Evolutionary conservation across 2,329 filamentous ascomycete genomes (phyloP), one percentile per base, ranked within the genome.

Genomic region (Chaetomium strumarium): DNA sequence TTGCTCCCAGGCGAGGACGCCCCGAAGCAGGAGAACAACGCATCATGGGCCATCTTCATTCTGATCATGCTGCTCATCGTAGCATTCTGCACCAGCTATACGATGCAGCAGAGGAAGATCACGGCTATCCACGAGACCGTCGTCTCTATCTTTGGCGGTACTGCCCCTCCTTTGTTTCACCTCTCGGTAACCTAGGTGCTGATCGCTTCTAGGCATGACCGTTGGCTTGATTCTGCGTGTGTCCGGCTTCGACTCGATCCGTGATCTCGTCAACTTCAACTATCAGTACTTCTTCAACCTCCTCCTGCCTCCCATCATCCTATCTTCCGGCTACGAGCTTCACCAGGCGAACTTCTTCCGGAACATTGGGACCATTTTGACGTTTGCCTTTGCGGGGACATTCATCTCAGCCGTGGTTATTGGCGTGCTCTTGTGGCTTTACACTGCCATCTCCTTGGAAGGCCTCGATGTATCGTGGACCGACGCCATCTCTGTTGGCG

Each of bases 281-380:
- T 96, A 96, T 69, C 91, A 97, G 67, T 96, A 97, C 76, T 99
- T 99, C 78, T 99, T 99, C 78, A 99, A 99, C 70, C 81, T 99
- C 42, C 82, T 99, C 12, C 86, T 99, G n/a, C 93, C 93, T 36
- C 93, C 93, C 52, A 99, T 99, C 67, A 99, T 99, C 67, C 79
- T 99, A 29, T 92, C 91, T 14, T 96, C 92, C 14, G 93, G 93
- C 50, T 99, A 97, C 72, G 93, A 99, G 71, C 72, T 99, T 56
- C 93, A 99, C 69, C 93, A 99, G 73, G 91, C 89, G 62, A 99
- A 99, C 74, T 99, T 99, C 79, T 99, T 99, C 72, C 86, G 92
- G 60, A 96, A 99, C 65, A 96, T 97, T 56, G 92, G 93, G 57
- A 95, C 90, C 7, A 99, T 99, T 63, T 75, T 99, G 60, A 97